Percentiles rank a stretch among this genome's conserved stretches.
These are phyloP conservation scores for Parietichytrium sp. DNA, from an alignment of 108 stramenopile genomes.

Conservation along the genomic window DNA sequence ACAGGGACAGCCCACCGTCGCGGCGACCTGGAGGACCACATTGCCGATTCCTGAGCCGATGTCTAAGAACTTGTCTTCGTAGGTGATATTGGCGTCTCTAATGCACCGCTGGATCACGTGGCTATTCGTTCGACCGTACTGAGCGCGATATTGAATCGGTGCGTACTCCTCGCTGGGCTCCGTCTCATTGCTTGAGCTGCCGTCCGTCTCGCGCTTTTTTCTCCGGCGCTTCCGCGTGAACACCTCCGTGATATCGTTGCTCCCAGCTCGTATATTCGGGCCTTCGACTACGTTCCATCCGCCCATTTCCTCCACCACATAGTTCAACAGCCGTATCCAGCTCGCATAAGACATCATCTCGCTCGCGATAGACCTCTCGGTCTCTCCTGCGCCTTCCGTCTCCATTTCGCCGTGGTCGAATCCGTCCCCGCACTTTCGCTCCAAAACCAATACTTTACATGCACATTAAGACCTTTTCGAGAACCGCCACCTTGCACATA, in stretches of 20 bases:
- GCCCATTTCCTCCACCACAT: neutral
- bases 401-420: too few relatives aligned
- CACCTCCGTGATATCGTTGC: slow-evolving; percentile 1
- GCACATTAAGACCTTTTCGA: too few relatives aligned
- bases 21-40: slow-evolving; percentile 6
- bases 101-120: slow-evolving; percentile 6
- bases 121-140: neutral
- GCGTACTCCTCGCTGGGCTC: too few relatives aligned
- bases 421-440: too few relatives aligned
- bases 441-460: too few relatives aligned
- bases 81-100: neutral
- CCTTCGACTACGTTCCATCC: slow-evolving; percentile 2
- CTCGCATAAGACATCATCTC: too few relatives aligned
- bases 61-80: neutral
- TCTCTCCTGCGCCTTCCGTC: too few relatives aligned
- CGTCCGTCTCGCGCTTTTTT: too few relatives aligned
- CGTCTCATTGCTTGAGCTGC: too few relatives aligned
- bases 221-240: neutral
- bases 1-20: neutral
- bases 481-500: too few relatives aligned
- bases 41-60: slow-evolving; percentile 25
- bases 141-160: neutral
- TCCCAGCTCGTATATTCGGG: neutral
- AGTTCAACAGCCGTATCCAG: neutral
- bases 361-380: too few relatives aligned